Conservation (phyloP, 2,329 filamentous ascomycete species). For the Huntiella decipiens region DNA sequence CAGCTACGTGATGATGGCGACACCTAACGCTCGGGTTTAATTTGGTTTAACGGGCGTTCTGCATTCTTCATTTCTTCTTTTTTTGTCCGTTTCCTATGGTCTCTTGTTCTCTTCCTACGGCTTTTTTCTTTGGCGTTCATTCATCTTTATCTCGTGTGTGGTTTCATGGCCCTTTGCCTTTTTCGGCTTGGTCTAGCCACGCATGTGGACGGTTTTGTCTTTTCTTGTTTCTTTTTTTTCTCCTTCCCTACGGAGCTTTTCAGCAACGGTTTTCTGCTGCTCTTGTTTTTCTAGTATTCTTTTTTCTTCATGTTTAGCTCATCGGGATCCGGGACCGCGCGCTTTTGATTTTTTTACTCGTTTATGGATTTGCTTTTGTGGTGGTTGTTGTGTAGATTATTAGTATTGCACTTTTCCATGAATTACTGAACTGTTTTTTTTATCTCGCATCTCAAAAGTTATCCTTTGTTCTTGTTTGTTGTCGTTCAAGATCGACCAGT, state of each 20-base stretch:
- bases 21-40: constrained; percentile 4
- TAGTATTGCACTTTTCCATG: neutral
- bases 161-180: constrained; percentile 1
- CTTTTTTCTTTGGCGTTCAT: neutral
- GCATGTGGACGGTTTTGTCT: constrained; percentile 1
- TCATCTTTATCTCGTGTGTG: neutral
- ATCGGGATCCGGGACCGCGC: constrained; percentile 10
- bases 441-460: too few species aligned
- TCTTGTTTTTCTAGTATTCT: neutral
- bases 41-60: neutral
- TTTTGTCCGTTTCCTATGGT: neutral
- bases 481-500: too few species aligned
- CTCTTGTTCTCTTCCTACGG: neutral
- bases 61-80: constrained; percentile 1
- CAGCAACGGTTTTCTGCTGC: neutral
- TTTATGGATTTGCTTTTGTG: constrained; percentile 3
- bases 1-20: constrained; percentile 28
- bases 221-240: neutral
- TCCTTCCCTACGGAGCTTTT: constrained; percentile 1
- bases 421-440: neutral
- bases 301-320: neutral
- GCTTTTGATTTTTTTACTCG: constrained; percentile 5
- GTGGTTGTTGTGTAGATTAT: neutral
- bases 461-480: too few species aligned
- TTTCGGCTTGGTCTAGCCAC: neutral